Conservation (phyloP, 2,329 filamentous ascomycete genomes). For the Ascochyta clinopodiicola region DNA sequence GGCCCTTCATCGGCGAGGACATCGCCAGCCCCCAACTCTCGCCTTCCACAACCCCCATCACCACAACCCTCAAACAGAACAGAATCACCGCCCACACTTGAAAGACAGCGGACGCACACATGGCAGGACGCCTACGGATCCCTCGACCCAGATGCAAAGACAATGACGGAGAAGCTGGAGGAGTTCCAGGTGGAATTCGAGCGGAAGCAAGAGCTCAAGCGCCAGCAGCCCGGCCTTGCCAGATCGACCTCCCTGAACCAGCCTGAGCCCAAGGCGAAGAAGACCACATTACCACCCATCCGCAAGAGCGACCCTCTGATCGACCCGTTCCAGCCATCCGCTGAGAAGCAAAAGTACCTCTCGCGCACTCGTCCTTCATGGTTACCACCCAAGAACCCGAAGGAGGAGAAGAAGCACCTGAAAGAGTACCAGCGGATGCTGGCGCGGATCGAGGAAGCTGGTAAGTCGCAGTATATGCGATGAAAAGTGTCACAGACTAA, state of each 20-base stretch:
- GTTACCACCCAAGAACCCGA: slow-evolving; percentile 85
- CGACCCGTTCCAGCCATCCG: slow-evolving; percentile 81
- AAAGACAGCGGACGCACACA: slow-evolving; percentile 68
- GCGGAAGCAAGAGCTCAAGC: slow-evolving; percentile 58
- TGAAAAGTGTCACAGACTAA: slow-evolving; percentile 16
- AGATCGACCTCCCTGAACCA: slow-evolving; percentile 40
- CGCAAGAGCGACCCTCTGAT: slow-evolving; percentile 81
- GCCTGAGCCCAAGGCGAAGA: slow-evolving; percentile 56
- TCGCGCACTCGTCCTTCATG: slow-evolving; percentile 80
- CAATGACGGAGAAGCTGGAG: slow-evolving; percentile 80
- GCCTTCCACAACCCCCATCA: slow-evolving; percentile 28
- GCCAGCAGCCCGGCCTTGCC: slow-evolving; percentile 53
- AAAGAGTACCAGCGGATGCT: slow-evolving; percentile 87
- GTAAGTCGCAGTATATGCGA: slow-evolving; percentile 42
- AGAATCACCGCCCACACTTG: slow-evolving; percentile 30
- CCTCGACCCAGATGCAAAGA: slow-evolving; percentile 74
- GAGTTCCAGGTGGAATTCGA: slow-evolving; percentile 72
- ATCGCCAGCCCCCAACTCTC: slow-evolving; percentile 35
- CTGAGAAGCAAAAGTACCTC: slow-evolving; percentile 84
- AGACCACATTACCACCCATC: slow-evolving; percentile 64
- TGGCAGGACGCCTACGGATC: slow-evolving; percentile 75
- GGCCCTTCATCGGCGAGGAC: slow-evolving; percentile 30
- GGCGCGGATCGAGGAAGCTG: slow-evolving; percentile 64
- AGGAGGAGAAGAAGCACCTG: slow-evolving; percentile 88
- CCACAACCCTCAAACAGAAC: slow-evolving; percentile 27